A percentile compares a stretch with the other conserved stretches of the same genome.
Conservation (phyloP, 352 stramenopile genomes). For the Phytophthora pinifolia region DNA sequence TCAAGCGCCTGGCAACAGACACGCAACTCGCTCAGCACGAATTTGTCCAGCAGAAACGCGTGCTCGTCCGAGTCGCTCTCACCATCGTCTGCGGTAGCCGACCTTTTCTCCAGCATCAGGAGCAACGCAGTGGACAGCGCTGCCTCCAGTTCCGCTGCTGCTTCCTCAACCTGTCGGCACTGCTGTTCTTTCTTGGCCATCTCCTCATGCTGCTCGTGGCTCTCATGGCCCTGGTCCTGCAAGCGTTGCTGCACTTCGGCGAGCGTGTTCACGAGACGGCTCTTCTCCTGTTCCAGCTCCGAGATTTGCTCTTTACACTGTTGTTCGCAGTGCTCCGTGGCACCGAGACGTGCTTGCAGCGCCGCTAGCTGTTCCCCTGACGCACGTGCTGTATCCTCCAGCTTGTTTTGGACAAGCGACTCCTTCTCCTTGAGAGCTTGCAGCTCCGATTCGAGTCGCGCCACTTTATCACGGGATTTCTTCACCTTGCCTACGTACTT, state of each 20-base stretch:
- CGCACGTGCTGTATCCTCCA: slow-evolving; percentile 13
- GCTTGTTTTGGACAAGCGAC: slow-evolving; percentile 3
- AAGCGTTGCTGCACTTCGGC: slow-evolving; percentile 24
- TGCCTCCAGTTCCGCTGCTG: slow-evolving; percentile 39
- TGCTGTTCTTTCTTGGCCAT: slow-evolving; percentile 14
- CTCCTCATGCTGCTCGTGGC: slow-evolving; percentile 16
- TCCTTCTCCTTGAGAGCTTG: slow-evolving; percentile 11
- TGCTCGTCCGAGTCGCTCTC: neutral
- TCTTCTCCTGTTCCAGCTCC: slow-evolving; percentile 15
- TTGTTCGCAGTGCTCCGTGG: slow-evolving; percentile 6
- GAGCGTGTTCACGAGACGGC: slow-evolving; percentile 21
- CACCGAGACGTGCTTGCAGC: slow-evolving; percentile 14
- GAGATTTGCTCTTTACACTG: slow-evolving; percentile 13
- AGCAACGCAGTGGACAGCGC: slow-evolving; percentile 19
- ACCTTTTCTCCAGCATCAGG: slow-evolving; percentile 10
- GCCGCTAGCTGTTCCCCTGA: slow-evolving; percentile 8
- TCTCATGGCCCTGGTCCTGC: slow-evolving; percentile 17
- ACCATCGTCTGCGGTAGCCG: too few relatives aligned
- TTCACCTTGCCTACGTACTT: slow-evolving; percentile 38
- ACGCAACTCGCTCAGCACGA: slow-evolving; percentile 16
- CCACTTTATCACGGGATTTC: slow-evolving; percentile 28
- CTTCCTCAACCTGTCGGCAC: slow-evolving; percentile 29
- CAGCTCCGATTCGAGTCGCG: slow-evolving; percentile 31
- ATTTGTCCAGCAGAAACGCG: slow-evolving; percentile 18
- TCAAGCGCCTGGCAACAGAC: slow-evolving; percentile 25